These are phyloP conservation scores for Leishmania braziliensis DNA, from an alignment of 208 protist species.

Conservation along the genomic window DNA sequence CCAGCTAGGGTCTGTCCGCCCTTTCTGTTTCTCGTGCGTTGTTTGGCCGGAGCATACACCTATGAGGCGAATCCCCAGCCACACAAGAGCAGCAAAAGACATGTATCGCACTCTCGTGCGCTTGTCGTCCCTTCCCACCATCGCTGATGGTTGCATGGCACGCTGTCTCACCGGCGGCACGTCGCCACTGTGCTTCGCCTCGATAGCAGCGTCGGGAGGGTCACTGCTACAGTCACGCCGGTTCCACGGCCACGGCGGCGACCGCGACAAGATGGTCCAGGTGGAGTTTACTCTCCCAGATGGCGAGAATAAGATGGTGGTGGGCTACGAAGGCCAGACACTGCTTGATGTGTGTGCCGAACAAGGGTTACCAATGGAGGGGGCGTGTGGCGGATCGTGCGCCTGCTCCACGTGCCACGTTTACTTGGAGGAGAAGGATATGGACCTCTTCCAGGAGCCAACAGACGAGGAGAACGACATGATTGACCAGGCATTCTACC, in stretches of 20 bases:
- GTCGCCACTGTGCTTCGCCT: not conserved
- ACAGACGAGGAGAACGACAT: slow-evolving; percentile 96
- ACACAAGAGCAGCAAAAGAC: not conserved
- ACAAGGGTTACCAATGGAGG: slow-evolving; percentile 96
- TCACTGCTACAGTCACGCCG: slow-evolving; percentile 30
- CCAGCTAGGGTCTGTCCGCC: not conserved
- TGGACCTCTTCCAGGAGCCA: slow-evolving; percentile 89
- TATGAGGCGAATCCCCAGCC: not conserved
- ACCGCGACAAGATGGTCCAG: slow-evolving; percentile 59
- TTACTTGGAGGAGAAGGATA: slow-evolving; percentile 86
- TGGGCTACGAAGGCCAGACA: slow-evolving; percentile 91
- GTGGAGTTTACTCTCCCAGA: slow-evolving; percentile 65
- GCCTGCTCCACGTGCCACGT: slow-evolving; percentile 99
- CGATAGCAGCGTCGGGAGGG: not conserved
- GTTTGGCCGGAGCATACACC: too few relatives aligned
- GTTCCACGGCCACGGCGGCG: slow-evolving; percentile 65
- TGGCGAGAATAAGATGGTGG: slow-evolving; percentile 56
- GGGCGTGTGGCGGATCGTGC: slow-evolving; percentile 95
- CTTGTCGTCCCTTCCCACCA: not conserved
- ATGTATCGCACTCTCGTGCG: slow-evolving; percentile 5
- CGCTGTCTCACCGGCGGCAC: not conserved
- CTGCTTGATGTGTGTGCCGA: slow-evolving; percentile 94
- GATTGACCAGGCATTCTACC: slow-evolving; percentile 91
- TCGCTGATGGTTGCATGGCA: not conserved
- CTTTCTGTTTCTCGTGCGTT: not conserved